Percentiles rank a stretch among this genome's conserved stretches.
Conservation (phyloP, 352 stramenopile species). For the Phytophthora meadii region DNA sequence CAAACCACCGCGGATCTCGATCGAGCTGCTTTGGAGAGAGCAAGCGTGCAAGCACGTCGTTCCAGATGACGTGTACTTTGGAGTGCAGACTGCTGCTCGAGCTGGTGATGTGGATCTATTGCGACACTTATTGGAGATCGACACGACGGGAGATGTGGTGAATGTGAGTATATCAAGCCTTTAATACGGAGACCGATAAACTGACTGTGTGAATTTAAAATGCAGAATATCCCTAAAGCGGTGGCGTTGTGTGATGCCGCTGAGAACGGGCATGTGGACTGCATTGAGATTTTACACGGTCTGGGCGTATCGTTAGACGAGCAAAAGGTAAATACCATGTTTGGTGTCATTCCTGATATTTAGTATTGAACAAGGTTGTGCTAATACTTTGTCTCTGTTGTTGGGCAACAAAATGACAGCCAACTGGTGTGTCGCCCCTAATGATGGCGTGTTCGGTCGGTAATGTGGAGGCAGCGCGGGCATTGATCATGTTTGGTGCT, state of each 20-base stretch:
- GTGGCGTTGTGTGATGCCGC: constrained; percentile 83
- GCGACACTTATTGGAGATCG: constrained; percentile 74
- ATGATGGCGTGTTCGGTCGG: constrained; percentile 89
- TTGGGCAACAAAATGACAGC: constrained; percentile 41
- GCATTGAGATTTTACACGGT: constrained; percentile 80
- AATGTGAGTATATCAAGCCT: constrained; percentile 44
- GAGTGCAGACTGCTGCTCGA: constrained; percentile 69
- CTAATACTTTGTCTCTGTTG: constrained; percentile 15
- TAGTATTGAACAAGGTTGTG: background rate
- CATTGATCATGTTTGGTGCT: constrained; percentile 86
- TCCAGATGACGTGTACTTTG: constrained; percentile 77
- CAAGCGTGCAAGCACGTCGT: constrained; percentile 72
- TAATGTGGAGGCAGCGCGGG: constrained; percentile 85
- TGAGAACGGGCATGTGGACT: constrained; percentile 85
- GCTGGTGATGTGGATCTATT: constrained; percentile 79
- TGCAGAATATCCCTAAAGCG: constrained; percentile 76
- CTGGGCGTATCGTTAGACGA: constrained; percentile 85
- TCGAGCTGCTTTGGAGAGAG: constrained; percentile 79
- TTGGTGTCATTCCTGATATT: background rate
- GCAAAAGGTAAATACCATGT: constrained; percentile 65
- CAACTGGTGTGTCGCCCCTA: constrained; percentile 77
- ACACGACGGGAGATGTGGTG: constrained; percentile 64
- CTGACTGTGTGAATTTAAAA: constrained; percentile 13
- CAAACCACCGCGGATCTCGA: constrained; percentile 59
- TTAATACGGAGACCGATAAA: background rate